These are phyloP conservation scores for Lecanicillium sp. DNA, from an alignment of 2,329 filamentous ascomycete species.

Conservation along the genomic window DNA sequence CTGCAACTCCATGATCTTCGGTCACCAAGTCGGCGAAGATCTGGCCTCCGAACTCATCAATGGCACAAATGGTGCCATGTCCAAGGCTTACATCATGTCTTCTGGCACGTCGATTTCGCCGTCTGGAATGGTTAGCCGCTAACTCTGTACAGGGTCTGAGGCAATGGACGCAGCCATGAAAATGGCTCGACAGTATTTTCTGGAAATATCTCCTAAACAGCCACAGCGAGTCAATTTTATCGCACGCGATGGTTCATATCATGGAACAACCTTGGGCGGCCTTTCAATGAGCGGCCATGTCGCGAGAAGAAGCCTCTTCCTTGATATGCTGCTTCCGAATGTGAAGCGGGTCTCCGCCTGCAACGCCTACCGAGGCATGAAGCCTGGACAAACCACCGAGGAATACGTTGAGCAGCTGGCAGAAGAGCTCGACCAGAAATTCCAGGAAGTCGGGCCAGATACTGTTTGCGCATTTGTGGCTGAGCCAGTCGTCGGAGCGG, in stretches of 20 bases:
- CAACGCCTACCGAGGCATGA: conserved; percentile 54
- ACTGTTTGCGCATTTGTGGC: conserved; percentile 66
- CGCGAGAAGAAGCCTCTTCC: conserved; percentile 52
- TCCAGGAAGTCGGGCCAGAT: conserved; percentile 55
- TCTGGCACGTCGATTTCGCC: conserved; percentile 24
- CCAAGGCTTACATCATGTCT: conserved; percentile 28
- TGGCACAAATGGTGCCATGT: conserved; percentile 28
- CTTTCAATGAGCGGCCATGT: conserved; percentile 59
- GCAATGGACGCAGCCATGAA: conserved; percentile 42
- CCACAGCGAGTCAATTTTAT: conserved; percentile 59
- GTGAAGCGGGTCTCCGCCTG: conserved; percentile 58
- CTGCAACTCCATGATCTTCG: conserved; percentile 18
- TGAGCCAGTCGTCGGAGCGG: conserved; percentile 64
- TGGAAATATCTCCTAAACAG: conserved; percentile 39
- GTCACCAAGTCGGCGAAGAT: conserved; percentile 19
- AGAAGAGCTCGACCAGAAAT: conserved; percentile 60
- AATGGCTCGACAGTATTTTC: conserved; percentile 39
- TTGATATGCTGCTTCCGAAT: conserved; percentile 51
- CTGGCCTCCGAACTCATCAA: conserved; percentile 22
- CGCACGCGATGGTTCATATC: conserved; percentile 61
- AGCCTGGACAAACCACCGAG: conserved; percentile 44
- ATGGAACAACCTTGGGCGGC: conserved; percentile 64
- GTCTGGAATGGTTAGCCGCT: background rate
- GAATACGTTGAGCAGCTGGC: conserved; percentile 56
- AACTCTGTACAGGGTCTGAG: conserved; percentile 39